These are phyloP conservation scores for Rhodotorula diobovata DNA, from an alignment of 768 basidiomycete species.

Conservation along the genomic window DNA sequence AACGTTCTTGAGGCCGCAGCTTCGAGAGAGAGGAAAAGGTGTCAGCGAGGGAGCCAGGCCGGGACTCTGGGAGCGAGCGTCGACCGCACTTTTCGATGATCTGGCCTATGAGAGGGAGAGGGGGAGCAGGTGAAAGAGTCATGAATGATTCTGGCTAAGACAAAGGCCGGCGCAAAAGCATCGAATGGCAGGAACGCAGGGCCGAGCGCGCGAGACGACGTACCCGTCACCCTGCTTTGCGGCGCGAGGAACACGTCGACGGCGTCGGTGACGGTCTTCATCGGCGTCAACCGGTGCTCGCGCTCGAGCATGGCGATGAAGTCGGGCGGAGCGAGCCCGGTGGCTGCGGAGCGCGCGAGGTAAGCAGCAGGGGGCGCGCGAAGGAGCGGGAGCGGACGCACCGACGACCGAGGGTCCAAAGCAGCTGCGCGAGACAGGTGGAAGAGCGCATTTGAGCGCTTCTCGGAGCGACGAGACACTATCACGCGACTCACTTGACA, in stretches of 20 bases:
- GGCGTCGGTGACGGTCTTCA: constrained; percentile 24
- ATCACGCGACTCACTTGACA: constrained; percentile 23
- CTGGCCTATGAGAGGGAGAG: constrained; percentile 1
- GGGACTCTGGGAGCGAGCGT: too few relatives aligned
- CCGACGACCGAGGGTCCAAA: neutral
- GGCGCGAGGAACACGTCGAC: constrained; percentile 32
- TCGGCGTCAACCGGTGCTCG: constrained; percentile 30
- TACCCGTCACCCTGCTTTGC: constrained; percentile 13
- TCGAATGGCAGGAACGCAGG: too few relatives aligned
- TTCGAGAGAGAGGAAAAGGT: neutral
- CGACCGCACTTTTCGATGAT: constrained; percentile 22
- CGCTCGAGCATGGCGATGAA: constrained; percentile 24
- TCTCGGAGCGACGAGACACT: neutral
- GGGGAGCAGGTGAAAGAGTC: neutral
- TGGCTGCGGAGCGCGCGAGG: neutral
- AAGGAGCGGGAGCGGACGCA: neutral
- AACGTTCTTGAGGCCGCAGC: constrained; percentile 18
- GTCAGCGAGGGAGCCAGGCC: too few relatives aligned
- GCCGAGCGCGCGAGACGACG: neutral
- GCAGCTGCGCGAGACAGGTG: neutral
- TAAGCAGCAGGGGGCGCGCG: neutral
- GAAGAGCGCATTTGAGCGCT: neutral
- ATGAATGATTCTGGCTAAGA: too few relatives aligned
- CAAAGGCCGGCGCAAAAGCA: too few relatives aligned
- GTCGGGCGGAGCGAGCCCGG: constrained; percentile 24